Evolutionary conservation across 2,329 filamentous ascomycete species (phyloP).

Genomic region (Incumbomyces delicatus): DNA sequence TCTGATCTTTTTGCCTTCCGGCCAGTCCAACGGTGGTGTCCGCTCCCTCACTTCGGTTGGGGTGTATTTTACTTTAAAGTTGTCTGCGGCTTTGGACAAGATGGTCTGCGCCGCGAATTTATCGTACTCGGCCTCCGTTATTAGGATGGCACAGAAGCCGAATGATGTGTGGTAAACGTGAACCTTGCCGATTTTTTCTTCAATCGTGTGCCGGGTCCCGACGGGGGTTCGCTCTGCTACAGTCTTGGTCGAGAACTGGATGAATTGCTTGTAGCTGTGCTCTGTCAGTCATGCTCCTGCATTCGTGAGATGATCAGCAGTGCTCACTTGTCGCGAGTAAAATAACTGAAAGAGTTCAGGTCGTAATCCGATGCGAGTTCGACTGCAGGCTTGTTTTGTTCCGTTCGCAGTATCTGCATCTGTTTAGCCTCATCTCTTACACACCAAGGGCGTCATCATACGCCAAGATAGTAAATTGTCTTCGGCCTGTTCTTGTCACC

Average conservation of each 20-base stretch:
- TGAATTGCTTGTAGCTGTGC: slow-evolving; percentile 53
- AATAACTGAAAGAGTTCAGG: slow-evolving; percentile 67
- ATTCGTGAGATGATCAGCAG: not conserved
- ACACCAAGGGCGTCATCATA: not conserved
- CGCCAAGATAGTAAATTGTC: slow-evolving; percentile 5
- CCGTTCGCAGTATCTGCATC: slow-evolving; percentile 70
- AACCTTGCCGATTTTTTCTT: slow-evolving; percentile 71
- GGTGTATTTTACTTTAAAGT: slow-evolving; percentile 55
- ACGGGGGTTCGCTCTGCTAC: slow-evolving; percentile 75
- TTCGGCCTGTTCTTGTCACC: not conserved
- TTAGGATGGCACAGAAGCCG: slow-evolving; percentile 66
- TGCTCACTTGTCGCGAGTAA: slow-evolving; percentile 60
- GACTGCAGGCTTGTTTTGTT: slow-evolving; percentile 56
- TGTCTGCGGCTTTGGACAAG: slow-evolving; percentile 76
- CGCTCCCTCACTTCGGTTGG: slow-evolving; percentile 1
- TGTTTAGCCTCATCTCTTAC: not conserved
- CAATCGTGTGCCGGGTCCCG: slow-evolving; percentile 76
- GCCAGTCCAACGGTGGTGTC: not conserved
- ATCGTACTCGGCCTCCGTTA: slow-evolving; percentile 66
- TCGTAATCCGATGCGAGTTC: slow-evolving; percentile 72
- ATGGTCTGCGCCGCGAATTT: slow-evolving; percentile 74
- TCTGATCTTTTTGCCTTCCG: slow-evolving; percentile 53
- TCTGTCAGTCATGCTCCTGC: slow-evolving; percentile 2
- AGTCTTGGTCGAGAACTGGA: slow-evolving; percentile 77
- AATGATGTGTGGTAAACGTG: slow-evolving; percentile 68